Conservation (phyloP, 192 early-diverging fungal species). For the Coemansia sp. region DNA sequence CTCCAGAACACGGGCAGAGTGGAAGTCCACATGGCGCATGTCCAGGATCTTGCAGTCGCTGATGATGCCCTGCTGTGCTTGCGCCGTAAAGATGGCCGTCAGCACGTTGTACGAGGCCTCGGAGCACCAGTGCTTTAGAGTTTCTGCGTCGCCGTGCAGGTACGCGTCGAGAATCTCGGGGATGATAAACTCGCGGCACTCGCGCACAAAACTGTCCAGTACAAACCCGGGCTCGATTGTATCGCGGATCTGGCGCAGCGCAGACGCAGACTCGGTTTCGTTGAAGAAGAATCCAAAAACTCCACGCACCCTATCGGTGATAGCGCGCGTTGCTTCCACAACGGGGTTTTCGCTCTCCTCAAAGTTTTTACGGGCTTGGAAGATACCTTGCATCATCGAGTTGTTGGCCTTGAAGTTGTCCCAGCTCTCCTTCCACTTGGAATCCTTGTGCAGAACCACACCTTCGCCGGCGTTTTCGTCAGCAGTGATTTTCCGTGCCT, state of each 20-base stretch:
- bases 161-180: conserved; percentile 97
- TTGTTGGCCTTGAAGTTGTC: conserved; percentile 86
- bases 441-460: conserved; percentile 84
- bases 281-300: conserved; percentile 80
- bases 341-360: conserved; percentile 90
- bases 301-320: conserved; percentile 76
- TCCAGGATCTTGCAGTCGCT: conserved; percentile 96
- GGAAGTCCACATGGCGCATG: conserved; percentile 85
- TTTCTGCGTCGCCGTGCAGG: conserved; percentile 78
- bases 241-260: conserved; percentile 77
- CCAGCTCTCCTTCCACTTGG: conserved; percentile 89
- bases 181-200: conserved; percentile 87
- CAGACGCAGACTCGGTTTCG: conserved; percentile 91
- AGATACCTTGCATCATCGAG: conserved; percentile 81
- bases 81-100: conserved; percentile 77
- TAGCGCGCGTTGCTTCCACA: conserved; percentile 68
- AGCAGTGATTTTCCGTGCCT: conserved; percentile 35
- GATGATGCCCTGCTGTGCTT: conserved; percentile 83
- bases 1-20: conserved; percentile 86
- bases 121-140: conserved; percentile 90
- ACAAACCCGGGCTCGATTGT: conserved; percentile 84
- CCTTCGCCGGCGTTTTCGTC: conserved; percentile 67
- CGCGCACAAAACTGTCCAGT: conserved; percentile 85
- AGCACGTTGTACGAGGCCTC: conserved; percentile 88
- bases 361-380: conserved; percentile 73